phyloP scores from a whole-genome alignment of 2,329 filamentous ascomycete species.

The Talaromyces verruculosus region DNA sequence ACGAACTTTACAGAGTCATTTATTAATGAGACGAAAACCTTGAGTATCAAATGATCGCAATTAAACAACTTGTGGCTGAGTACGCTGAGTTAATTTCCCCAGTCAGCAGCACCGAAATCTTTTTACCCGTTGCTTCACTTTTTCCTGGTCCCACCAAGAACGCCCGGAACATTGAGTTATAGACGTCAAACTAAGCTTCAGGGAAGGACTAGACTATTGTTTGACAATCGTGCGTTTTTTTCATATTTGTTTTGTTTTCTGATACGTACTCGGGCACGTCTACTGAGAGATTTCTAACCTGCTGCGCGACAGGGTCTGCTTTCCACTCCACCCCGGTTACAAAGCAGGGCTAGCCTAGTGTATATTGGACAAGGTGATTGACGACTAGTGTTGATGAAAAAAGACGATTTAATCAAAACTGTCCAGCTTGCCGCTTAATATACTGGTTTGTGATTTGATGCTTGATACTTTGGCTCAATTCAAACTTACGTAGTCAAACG shows the following conservation, averaged over 20 bases:
- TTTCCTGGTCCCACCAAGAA: not conserved
- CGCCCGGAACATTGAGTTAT: not conserved
- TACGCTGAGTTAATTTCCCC: not conserved
- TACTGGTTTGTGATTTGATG: not conserved
- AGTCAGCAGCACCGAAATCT: not conserved
- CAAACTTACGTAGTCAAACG: not conserved
- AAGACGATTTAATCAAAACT: not conserved
- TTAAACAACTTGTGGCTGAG: not conserved
- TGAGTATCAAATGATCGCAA: not conserved
- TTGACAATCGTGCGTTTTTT: not conserved
- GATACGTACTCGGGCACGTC: not conserved
- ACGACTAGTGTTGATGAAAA: not conserved
- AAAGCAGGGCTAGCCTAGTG: conserved; percentile 3
- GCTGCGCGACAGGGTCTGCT: conserved; percentile 1
- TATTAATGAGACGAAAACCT: too few species aligned
- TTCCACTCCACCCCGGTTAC: not conserved
- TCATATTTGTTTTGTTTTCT: not conserved
- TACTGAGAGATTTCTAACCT: not conserved
- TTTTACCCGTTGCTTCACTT: conserved; percentile 1
- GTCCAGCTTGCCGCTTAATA: not conserved
- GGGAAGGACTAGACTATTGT: not conserved
- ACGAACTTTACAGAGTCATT: not conserved
- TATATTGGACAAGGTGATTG: not conserved
- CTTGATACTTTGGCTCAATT: not conserved
- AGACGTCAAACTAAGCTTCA: not conserved